Evolutionary conservation across 345 rosid species (phyloP).

Genomic region (Atalantia buxifolia): DNA sequence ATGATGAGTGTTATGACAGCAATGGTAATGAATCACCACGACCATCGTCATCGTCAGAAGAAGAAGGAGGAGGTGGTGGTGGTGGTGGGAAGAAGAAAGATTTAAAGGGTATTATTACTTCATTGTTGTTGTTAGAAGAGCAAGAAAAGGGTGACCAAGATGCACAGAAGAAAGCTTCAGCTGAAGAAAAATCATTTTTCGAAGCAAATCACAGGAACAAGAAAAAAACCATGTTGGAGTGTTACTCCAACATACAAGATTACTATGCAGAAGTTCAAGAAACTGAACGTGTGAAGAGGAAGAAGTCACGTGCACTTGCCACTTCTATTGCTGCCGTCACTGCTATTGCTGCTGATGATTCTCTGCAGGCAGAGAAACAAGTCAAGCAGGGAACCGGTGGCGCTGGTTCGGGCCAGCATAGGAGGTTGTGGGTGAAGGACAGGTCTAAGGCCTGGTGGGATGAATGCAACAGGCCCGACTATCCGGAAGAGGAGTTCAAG

Average conservation of each 20-base stretch:
- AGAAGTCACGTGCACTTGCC: slow-evolving; percentile 52
- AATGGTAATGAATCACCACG: background rate
- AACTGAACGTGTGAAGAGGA: slow-evolving; percentile 35
- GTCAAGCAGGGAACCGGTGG: slow-evolving; percentile 20
- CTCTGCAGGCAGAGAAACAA: slow-evolving; percentile 3
- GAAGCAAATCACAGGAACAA: slow-evolving; percentile 41
- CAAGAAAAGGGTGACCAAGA: slow-evolving; percentile 49
- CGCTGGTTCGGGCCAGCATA: slow-evolving; percentile 45
- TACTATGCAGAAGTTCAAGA: slow-evolving; percentile 44
- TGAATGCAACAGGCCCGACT: slow-evolving; percentile 69
- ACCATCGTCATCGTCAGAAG: background rate
- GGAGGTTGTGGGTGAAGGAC: slow-evolving; percentile 91
- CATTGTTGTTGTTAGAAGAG: slow-evolving; percentile 50
- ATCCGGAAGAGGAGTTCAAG: slow-evolving; percentile 76
- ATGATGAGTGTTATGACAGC: slow-evolving; percentile 24
- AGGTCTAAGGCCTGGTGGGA: slow-evolving; percentile 95
- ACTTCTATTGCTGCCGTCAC: slow-evolving; percentile 25
- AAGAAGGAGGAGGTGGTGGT: background rate
- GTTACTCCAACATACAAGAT: slow-evolving; percentile 30
- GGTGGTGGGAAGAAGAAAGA: slow-evolving; percentile 30
- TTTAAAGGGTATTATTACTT: slow-evolving; percentile 48
- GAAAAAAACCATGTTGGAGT: slow-evolving; percentile 29
- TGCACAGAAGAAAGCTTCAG: slow-evolving; percentile 32
- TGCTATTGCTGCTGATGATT: slow-evolving; percentile 26
- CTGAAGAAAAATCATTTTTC: slow-evolving; percentile 37